Evolutionary conservation across 306 rosid genomes (phyloP).

Genomic region (Quercus robur): DNA sequence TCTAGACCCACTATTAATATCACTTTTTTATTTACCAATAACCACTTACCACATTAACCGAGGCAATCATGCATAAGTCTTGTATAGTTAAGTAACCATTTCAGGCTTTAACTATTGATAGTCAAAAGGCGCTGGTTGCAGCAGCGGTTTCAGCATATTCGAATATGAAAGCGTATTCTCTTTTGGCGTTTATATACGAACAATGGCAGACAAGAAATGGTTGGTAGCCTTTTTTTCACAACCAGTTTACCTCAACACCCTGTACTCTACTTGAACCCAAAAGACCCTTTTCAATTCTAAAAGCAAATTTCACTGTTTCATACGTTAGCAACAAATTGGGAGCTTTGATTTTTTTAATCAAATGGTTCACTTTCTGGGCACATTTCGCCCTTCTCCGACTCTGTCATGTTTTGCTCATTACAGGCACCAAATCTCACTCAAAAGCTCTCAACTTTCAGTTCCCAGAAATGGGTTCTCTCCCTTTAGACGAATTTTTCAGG

Average conservation of each 20-base stretch:
- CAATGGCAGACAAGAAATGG: not conserved
- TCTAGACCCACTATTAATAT: too few species aligned
- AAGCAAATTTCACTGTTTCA: not conserved
- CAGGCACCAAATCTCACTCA: constrained; percentile 34
- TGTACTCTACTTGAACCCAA: not conserved
- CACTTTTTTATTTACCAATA: too few species aligned
- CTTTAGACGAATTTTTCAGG: constrained; percentile 29
- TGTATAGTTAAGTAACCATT: too few species aligned
- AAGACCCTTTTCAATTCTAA: not conserved
- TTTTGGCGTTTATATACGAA: not conserved
- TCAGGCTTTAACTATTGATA: too few species aligned
- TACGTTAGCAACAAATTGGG: not conserved
- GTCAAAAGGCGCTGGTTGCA: too few species aligned
- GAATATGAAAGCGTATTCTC: too few species aligned
- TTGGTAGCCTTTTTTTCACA: not conserved
- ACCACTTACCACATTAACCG: too few species aligned
- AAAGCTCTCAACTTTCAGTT: constrained; percentile 28
- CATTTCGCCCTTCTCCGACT: constrained; percentile 57
- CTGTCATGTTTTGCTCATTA: constrained; percentile 27
- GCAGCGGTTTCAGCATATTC: too few species aligned
- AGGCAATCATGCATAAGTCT: too few species aligned
- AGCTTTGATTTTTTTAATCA: not conserved
- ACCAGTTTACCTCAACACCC: not conserved
- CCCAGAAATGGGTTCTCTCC: constrained; percentile 34
- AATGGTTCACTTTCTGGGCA: constrained; percentile 45